Conservation (phyloP, 192 early-diverging fungal genomes). For the Podila minutissima region DNA sequence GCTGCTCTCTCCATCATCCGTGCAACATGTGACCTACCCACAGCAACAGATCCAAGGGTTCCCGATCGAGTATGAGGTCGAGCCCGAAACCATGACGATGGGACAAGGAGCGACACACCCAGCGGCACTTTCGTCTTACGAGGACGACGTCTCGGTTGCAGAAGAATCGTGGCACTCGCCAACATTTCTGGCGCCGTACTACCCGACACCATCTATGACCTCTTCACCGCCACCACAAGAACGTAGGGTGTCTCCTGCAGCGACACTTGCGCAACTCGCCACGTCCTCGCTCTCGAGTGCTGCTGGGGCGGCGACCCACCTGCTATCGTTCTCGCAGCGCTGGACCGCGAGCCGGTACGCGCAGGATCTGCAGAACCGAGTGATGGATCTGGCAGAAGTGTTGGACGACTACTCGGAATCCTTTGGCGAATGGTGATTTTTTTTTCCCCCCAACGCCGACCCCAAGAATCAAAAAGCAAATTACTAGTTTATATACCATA, state of each 20-base stretch:
- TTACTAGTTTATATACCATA: no score
- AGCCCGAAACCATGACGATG: background rate
- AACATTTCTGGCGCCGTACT: background rate
- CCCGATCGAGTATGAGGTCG: background rate
- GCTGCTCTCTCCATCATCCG: background rate
- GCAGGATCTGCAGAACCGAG: slow-evolving; percentile 4
- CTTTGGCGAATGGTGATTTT: slow-evolving; percentile 11
- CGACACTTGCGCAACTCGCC: background rate
- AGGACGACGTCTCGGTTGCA: background rate
- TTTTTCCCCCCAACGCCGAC: no score
- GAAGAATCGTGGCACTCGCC: slow-evolving; percentile 1
- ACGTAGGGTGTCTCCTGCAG: background rate
- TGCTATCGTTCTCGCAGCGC: slow-evolving; percentile 10
- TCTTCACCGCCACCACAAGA: slow-evolving; percentile 1
- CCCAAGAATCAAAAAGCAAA: no score
- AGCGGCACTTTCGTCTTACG: background rate
- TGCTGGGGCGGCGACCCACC: background rate
- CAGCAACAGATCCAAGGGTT: slow-evolving; percentile 2
- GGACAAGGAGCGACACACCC: background rate
- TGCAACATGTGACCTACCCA: background rate
- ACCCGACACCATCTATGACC: background rate
- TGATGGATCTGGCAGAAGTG: slow-evolving; percentile 24
- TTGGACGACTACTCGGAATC: slow-evolving; percentile 28
- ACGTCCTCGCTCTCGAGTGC: background rate
- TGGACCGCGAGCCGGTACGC: slow-evolving; percentile 9